Evolutionary conservation across 768 basidiomycete species (phyloP).

Genomic region (Mrakia gelida): DNA sequence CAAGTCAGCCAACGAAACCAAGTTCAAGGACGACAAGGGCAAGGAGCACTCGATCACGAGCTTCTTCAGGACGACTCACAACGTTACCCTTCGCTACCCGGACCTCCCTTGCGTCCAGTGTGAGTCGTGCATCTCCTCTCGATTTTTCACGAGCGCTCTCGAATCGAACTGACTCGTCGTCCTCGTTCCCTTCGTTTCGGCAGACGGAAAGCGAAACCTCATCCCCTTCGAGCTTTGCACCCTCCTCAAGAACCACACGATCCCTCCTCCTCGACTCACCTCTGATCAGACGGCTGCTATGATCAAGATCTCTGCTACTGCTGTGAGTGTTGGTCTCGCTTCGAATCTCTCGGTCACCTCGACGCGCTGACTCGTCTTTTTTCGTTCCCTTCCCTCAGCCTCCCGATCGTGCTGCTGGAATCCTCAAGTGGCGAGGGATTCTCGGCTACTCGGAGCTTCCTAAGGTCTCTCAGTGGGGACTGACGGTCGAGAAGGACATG

Average conservation of each 20-base stretch:
- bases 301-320: constrained; percentile 24
- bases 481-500: constrained; percentile 5
- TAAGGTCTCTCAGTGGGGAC: constrained; percentile 4
- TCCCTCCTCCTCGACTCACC: constrained; percentile 19
- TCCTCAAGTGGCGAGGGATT: neutral
- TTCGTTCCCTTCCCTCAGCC: neutral
- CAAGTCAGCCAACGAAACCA: neutral
- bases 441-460: constrained; percentile 15
- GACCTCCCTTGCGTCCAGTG: constrained; percentile 18
- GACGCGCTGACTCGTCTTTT: too few species aligned
- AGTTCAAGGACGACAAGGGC: constrained; percentile 17
- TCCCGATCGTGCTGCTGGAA: neutral
- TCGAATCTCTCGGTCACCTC: too few species aligned
- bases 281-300: constrained; percentile 19
- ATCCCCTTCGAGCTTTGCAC: constrained; percentile 25
- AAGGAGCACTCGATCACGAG: constrained; percentile 3
- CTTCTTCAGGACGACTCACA: constrained; percentile 20
- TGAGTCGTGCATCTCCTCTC: neutral
- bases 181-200: neutral
- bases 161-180: neutral
- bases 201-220: constrained; percentile 7
- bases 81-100: constrained; percentile 6
- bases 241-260: constrained; percentile 21
- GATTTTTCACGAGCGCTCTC: neutral
- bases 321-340: too few species aligned